Percentiles rank a stretch among this genome's conserved stretches.
Evolutionary conservation across 73 alveolate genomes (phyloP).

Genomic region (Symbiodinium pilosum): DNA sequence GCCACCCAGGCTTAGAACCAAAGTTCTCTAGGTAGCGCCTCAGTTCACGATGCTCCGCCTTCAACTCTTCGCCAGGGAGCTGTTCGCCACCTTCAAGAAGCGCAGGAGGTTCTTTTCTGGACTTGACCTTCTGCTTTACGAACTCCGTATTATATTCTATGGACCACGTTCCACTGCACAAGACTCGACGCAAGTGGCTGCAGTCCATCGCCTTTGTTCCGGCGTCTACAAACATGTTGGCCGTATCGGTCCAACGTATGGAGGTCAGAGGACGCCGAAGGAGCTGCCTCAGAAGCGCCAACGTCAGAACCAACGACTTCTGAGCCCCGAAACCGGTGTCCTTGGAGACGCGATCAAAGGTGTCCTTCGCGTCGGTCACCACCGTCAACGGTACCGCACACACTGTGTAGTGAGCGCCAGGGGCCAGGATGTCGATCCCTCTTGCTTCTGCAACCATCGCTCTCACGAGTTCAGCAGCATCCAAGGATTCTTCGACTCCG

Average conservation of each 20-base stretch:
- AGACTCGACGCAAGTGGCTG: neutral
- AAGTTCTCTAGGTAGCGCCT: neutral
- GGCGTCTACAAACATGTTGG: constrained; percentile 8
- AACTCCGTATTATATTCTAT: neutral
- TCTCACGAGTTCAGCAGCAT: neutral
- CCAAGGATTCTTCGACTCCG: neutral
- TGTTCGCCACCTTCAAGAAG: neutral
- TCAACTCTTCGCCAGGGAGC: neutral
- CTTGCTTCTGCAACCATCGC: neutral
- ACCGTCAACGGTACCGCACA: neutral
- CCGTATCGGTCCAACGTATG: neutral
- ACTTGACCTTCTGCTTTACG: neutral
- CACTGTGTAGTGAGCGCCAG: neutral
- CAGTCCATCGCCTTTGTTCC: neutral
- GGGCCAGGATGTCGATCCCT: neutral
- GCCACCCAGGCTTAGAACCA: constrained; percentile 23
- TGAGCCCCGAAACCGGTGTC: neutral
- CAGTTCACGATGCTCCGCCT: neutral
- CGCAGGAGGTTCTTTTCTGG: neutral
- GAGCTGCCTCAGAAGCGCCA: neutral
- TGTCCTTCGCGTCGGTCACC: neutral
- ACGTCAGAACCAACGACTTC: neutral
- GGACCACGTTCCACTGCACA: constrained; percentile 8
- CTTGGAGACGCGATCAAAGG: neutral
- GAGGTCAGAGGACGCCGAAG: neutral